Conservation (phyloP, 2,329 filamentous ascomycete species). For the Microascus cirrosus region DNA sequence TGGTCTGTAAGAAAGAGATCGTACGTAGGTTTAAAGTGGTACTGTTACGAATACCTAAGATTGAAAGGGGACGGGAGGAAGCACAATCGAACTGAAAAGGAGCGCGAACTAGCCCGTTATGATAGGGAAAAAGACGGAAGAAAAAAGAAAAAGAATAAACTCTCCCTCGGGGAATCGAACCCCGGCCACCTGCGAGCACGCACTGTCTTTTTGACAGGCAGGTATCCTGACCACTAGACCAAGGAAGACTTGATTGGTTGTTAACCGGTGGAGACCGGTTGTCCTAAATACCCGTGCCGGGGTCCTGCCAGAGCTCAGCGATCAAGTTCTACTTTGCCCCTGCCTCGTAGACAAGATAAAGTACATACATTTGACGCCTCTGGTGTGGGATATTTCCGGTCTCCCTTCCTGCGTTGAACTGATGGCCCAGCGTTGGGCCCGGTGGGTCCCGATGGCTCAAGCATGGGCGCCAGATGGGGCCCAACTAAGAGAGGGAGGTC, state of each 20-base stretch:
- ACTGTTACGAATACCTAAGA: neutral
- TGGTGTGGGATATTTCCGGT: no score
- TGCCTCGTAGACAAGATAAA: no score
- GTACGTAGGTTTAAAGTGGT: neutral
- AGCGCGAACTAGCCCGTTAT: neutral
- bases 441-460: no score
- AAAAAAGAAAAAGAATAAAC: neutral
- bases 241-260: slow-evolving; percentile 1
- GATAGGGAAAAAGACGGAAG: neutral
- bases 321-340: neutral
- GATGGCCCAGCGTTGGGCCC: no score
- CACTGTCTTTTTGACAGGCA: slow-evolving; percentile 4
- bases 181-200: slow-evolving; percentile 17
- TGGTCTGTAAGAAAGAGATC: no score
- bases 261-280: neutral
- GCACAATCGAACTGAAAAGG: no score
- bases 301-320: neutral
- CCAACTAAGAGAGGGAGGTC: no score
- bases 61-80: neutral
- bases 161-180: slow-evolving; percentile 19
- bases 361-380: no score
- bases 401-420: no score
- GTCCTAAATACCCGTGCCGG: neutral
- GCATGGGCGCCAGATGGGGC: no score
- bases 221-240: slow-evolving; percentile 6